These are phyloP conservation scores for Primulina eburnea DNA, from an alignment of 257 asterid species.

Conservation along the genomic window DNA sequence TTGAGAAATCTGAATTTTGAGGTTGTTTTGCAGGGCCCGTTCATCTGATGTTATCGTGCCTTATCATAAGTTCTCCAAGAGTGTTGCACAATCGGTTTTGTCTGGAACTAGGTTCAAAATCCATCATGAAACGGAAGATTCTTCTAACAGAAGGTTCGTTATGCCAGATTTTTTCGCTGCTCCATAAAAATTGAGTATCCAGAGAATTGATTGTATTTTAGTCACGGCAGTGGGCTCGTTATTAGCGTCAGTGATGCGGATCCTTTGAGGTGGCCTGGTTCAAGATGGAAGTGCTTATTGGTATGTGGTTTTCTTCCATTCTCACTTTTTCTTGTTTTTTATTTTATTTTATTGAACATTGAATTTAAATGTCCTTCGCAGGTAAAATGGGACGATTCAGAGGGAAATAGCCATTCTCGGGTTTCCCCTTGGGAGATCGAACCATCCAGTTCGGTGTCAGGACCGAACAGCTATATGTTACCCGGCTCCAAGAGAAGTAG, in stretches of 20 bases:
- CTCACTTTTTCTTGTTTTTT: neutral
- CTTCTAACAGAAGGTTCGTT: conserved; percentile 83
- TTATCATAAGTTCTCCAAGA: conserved; percentile 65
- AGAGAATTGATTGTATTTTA: conserved; percentile 23
- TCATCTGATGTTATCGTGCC: conserved; percentile 79
- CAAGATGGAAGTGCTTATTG: conserved; percentile 92
- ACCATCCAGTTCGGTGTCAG: conserved; percentile 57
- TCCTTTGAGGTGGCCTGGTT: conserved; percentile 88
- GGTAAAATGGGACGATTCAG: conserved; percentile 97
- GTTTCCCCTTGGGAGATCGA: conserved; percentile 99
- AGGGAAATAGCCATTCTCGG: conserved; percentile 61
- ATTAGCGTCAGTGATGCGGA: conserved; percentile 75
- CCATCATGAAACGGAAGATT: conserved; percentile 80
- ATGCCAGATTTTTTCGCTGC: neutral
- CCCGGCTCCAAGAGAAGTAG: conserved; percentile 79
- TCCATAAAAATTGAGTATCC: neutral
- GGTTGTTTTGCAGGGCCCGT: conserved; percentile 54
- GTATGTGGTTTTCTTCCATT: conserved; percentile 33
- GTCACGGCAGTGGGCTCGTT: conserved; percentile 74
- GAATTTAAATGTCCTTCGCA: conserved; percentile 31
- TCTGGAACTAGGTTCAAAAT: conserved; percentile 84
- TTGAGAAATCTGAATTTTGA: conserved; percentile 11
- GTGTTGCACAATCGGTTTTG: conserved; percentile 56
- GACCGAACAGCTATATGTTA: conserved; percentile 52
- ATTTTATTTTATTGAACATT: neutral